A percentile compares a stretch with the other conserved stretches of the same genome.
Conservation (phyloP, 208 protist species). For the Tritrichomonas musculus region DNA sequence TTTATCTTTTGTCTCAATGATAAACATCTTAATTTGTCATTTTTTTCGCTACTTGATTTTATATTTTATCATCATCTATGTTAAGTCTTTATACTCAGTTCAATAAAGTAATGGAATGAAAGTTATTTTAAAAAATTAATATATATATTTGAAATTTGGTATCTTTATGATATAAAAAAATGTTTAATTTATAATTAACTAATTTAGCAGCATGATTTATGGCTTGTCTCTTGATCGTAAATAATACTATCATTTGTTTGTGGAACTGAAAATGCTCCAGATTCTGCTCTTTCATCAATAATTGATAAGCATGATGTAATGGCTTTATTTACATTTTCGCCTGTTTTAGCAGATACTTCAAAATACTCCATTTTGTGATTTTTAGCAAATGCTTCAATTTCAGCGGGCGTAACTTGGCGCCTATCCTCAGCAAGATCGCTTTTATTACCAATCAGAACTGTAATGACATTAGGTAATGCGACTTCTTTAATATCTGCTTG, state of each 20-base stretch:
- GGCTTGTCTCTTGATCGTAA: neutral
- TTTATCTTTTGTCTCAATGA: too few species aligned
- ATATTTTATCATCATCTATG: too few species aligned
- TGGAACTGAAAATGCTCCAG: neutral
- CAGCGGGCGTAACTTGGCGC: neutral
- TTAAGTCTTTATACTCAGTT: too few species aligned
- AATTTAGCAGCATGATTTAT: neutral
- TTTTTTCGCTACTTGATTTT: too few species aligned
- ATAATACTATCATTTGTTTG: neutral
- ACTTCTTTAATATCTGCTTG: neutral
- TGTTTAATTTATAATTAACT: too few species aligned
- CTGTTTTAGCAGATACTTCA: constrained; percentile 22
- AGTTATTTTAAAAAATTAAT: too few species aligned
- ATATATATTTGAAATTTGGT: too few species aligned
- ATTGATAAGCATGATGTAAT: neutral
- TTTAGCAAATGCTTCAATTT: constrained; percentile 17
- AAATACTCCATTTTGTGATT: neutral
- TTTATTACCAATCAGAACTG: constrained; percentile 32
- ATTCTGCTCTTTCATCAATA: neutral
- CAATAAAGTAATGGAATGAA: too few species aligned
- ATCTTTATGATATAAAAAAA: too few species aligned
- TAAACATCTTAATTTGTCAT: too few species aligned
- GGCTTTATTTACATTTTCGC: neutral
- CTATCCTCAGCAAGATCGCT: neutral
- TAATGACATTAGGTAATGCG: neutral